Conservation (phyloP, 1,284 basidiomycete species). For the Leccinum huronense region DNA sequence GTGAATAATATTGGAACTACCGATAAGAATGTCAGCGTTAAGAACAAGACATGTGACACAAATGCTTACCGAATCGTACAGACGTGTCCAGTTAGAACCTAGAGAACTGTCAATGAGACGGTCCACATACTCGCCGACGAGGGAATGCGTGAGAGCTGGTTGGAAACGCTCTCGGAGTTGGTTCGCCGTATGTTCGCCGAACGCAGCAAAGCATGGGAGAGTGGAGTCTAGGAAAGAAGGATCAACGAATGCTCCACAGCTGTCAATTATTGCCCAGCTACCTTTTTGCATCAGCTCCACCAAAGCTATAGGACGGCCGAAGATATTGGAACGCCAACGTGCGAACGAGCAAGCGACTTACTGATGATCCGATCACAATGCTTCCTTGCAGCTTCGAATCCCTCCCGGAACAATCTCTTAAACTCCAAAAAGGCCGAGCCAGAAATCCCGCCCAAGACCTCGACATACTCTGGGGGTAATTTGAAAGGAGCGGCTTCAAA, state of each 20-base stretch:
- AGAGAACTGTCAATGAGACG: constrained; percentile 83
- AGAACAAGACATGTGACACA: background rate
- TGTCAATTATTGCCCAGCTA: constrained; percentile 31
- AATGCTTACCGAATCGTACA: constrained; percentile 82
- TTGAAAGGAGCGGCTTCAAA: constrained; percentile 99
- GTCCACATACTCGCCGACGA: constrained; percentile 89
- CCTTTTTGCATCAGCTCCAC: constrained; percentile 97
- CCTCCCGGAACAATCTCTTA: constrained; percentile 84
- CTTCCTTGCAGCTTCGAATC: constrained; percentile 92
- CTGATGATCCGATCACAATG: constrained; percentile 97
- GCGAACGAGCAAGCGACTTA: constrained; percentile 41
- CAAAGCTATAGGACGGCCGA: constrained; percentile 54
- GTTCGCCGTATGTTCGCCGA: constrained; percentile 87
- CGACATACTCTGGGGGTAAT: constrained; percentile 91
- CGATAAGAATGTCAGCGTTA: constrained; percentile 10
- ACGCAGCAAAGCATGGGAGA: constrained; percentile 88
- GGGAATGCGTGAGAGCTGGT: constrained; percentile 81
- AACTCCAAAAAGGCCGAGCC: constrained; percentile 83
- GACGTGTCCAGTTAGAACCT: constrained; percentile 88
- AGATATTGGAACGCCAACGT: constrained; percentile 11
- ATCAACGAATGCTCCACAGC: constrained; percentile 9
- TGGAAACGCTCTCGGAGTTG: constrained; percentile 94
- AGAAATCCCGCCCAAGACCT: constrained; percentile 89
- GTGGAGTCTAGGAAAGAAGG: constrained; percentile 67
- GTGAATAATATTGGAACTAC: constrained; percentile 81